Evolutionary conservation across 2,329 filamentous ascomycete species (phyloP).

Genomic region (Colletotrichum sidae): DNA sequence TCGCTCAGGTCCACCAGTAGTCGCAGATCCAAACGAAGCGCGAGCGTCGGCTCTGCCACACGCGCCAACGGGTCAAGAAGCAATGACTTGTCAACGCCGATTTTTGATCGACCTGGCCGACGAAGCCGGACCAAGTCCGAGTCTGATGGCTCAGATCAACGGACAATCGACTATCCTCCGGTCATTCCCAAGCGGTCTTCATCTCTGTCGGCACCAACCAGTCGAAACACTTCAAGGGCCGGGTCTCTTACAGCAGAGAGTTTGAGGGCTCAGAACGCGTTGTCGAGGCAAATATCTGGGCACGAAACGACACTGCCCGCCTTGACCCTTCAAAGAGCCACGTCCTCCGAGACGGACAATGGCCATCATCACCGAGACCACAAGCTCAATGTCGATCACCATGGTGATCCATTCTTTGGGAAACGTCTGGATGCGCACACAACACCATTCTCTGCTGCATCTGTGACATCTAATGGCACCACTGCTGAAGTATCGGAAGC

Average conservation of each 20-base stretch:
- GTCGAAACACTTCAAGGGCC: constrained; percentile 65
- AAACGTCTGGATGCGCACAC: constrained; percentile 66
- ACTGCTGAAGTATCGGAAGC: constrained; percentile 73
- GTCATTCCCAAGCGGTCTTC: constrained; percentile 67
- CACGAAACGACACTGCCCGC: constrained; percentile 42
- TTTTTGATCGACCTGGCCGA: constrained; percentile 55
- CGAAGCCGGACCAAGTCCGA: constrained; percentile 58
- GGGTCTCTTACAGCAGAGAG: constrained; percentile 70
- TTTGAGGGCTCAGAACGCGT: constrained; percentile 64
- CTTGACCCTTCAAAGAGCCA: constrained; percentile 45
- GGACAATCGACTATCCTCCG: constrained; percentile 71
- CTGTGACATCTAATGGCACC: constrained; percentile 72
- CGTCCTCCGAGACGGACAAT: constrained; percentile 51
- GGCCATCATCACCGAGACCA: constrained; percentile 43
- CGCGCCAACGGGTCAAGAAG: constrained; percentile 54
- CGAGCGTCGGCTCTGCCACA: constrained; percentile 63
- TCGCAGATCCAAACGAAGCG: constrained; percentile 63
- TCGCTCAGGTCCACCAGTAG: constrained; percentile 73
- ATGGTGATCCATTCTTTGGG: constrained; percentile 65
- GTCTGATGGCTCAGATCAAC: constrained; percentile 62
- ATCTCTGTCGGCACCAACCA: constrained; percentile 72
- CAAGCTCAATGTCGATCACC: constrained; percentile 58
- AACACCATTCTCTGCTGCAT: constrained; percentile 72
- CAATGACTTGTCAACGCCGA: constrained; percentile 53
- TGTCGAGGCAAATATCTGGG: constrained; percentile 40